Percentiles rank a stretch among this genome's conserved stretches.
phyloP scores from a whole-genome alignment of 108 stramenopile genomes.

The Nitzschia sp. region DNA sequence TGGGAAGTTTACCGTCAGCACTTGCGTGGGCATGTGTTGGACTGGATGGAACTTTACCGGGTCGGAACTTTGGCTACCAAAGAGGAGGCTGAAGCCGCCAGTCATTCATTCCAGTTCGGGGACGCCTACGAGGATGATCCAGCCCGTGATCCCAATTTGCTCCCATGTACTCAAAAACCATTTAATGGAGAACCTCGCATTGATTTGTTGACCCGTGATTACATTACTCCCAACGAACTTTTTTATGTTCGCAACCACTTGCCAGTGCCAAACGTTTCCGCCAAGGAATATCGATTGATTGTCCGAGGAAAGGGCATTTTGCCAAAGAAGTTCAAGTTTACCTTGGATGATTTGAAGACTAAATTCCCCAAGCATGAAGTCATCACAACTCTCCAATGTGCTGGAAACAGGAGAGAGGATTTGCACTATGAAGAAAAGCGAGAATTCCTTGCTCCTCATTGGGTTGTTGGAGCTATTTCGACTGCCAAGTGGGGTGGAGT shows the following conservation, averaged over 20 bases:
- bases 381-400: conserved; percentile 75
- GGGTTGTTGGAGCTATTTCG: conserved; percentile 70
- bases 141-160: conserved; percentile 42
- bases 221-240: conserved; percentile 73
- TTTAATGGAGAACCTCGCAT: conserved; percentile 74
- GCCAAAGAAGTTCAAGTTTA: conserved; percentile 47
- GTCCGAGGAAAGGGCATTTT: conserved; percentile 46
- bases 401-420: conserved; percentile 71
- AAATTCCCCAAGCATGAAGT: conserved; percentile 61
- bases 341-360: conserved; percentile 67
- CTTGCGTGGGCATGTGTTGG: conserved; percentile 38
- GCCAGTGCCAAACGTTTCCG: conserved; percentile 67
- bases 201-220: conserved; percentile 56
- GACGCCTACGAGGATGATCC: conserved; percentile 68
- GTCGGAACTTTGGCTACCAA: conserved; percentile 30
- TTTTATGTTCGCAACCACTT: conserved; percentile 82
- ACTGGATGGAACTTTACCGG: conserved; percentile 43
- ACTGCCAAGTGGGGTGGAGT: conserved; percentile 81
- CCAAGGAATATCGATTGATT: conserved; percentile 58
- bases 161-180: conserved; percentile 49
- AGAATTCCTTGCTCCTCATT: conserved; percentile 48
- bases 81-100: conserved; percentile 30
- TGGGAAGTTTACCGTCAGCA: conserved; percentile 73
- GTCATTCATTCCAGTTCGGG: conserved; percentile 5
- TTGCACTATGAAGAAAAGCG: conserved; percentile 42